Evolutionary conservation across 2,329 filamentous ascomycete genomes (phyloP).

Genomic region (Colletotrichum simmondsii): DNA sequence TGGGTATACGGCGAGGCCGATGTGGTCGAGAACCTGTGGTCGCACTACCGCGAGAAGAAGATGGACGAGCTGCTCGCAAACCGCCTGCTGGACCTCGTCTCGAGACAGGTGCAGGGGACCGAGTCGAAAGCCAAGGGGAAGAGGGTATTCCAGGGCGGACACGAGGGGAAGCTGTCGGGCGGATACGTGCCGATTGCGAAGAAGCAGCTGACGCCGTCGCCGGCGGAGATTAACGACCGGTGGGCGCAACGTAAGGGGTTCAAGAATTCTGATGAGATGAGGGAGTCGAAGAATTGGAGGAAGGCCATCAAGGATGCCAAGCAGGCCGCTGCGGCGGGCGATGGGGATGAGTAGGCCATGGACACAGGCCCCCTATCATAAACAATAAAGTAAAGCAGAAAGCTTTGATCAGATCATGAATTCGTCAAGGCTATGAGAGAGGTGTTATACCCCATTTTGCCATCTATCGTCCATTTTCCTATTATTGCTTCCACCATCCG

Average conservation of each 20-base stretch:
- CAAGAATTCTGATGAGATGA: conserved; percentile 60
- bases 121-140: conserved; percentile 36
- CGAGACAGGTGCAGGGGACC: conserved; percentile 44
- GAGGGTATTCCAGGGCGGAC: conserved; percentile 65
- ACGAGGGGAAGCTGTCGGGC: conserved; percentile 60
- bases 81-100: conserved; percentile 74
- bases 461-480: conserved; percentile 43
- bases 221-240: conserved; percentile 68
- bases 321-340: conserved; percentile 1
- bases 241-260: conserved; percentile 73
- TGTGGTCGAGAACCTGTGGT: conserved; percentile 80
- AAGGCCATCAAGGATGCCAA: conserved; percentile 26
- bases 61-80: conserved; percentile 89
- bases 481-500: conserved; percentile 38
- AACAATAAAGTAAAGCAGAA: conserved; percentile 1
- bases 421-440: conserved; percentile 6
- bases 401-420: conserved; percentile 5
- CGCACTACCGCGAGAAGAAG: conserved; percentile 83
- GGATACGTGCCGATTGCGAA: conserved; percentile 67
- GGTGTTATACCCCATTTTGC: conserved; percentile 18
- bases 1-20: conserved; percentile 82
- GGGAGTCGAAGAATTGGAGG: conserved; percentile 37
- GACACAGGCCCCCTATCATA: background rate
- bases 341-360: conserved; percentile 11
- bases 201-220: conserved; percentile 58